Evolutionary conservation across 23 red algal genomes (phyloP), one percentile per base, ranked within the genome.

Genomic region (Gracilaria domingensis): DNA sequence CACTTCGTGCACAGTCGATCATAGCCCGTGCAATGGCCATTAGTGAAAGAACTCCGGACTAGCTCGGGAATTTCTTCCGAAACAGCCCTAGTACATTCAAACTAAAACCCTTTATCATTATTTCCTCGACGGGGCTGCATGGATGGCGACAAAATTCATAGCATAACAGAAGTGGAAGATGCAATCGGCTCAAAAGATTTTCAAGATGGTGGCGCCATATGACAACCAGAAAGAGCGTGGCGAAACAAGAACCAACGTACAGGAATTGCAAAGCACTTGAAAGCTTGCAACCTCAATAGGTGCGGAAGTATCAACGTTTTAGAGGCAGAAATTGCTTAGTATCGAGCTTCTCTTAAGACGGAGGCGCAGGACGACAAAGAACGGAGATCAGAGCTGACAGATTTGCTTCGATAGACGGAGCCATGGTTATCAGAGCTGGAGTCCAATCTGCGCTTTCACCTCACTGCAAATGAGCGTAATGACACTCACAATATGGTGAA

Each of bases 91-190:
- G 55, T 67, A 94, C 39, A 89, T 90, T 51, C 85, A 91, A 57
- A 90, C 66, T 79, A 99, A 99, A 83, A 93, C 93, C 0, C 85
- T 80, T 45, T 87, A 89, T 57, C 94, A 99, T 70, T 99, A 95
- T 87, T 64, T 99, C 53, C 66, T 95, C 33, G 97, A 99, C 34
- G 91, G 93, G 65, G 88, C 91, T 20, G 65, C 90, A 40, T 99
- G 97, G 97, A 59, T 95, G 66, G 80, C 94, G 16, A 93, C 87
- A 9, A 91, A 99, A 78, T 99, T 92, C 87, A 76, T 92, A 64
- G 97, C 91, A 74, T 85, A 96, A 70, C 56, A 73, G 51, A 96
- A 99, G 64, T 96, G 93, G 90, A 94, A 98, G 57, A 93, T 91
- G 34, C 84, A 75, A 28, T 71, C 85, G 58, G 91, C 90, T 61